phyloP scores from a whole-genome alignment of 352 stramenopile genomes.

The Pythium monospermum region DNA sequence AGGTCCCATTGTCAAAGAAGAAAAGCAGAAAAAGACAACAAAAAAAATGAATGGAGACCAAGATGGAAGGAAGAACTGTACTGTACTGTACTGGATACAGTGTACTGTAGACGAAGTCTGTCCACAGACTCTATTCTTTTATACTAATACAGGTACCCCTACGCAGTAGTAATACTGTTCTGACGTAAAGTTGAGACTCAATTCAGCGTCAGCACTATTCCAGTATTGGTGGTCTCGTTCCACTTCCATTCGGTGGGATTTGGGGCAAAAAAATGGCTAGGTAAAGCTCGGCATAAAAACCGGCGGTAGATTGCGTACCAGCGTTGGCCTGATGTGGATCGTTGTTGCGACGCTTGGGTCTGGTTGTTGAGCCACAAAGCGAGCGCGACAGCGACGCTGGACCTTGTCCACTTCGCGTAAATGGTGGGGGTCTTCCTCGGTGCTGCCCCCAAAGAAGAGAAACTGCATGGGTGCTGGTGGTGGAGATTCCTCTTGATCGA shows the following conservation, averaged over 20 bases:
- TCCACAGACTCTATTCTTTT: too few relatives aligned
- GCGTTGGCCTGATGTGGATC: conserved; percentile 33
- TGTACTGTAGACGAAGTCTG: too few relatives aligned
- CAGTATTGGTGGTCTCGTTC: background rate
- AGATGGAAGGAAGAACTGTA: too few relatives aligned
- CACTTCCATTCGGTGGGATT: conserved; percentile 2
- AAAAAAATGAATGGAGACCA: too few relatives aligned
- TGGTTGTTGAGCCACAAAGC: conserved; percentile 3
- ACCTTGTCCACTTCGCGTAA: conserved; percentile 29
- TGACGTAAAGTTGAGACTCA: too few relatives aligned
- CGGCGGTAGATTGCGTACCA: conserved; percentile 39
- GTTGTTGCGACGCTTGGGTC: conserved; percentile 21
- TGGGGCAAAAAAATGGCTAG: conserved; percentile 8
- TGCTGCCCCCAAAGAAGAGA: conserved; percentile 45
- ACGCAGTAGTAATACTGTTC: too few relatives aligned
- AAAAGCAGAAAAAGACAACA: too few relatives aligned
- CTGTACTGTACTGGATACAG: too few relatives aligned
- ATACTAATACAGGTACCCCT: too few relatives aligned
- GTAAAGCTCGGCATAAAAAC: conserved; percentile 35
- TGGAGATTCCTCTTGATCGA: conserved; percentile 8
- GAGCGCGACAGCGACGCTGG: conserved; percentile 13
- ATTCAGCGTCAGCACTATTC: too few relatives aligned
- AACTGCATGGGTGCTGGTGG: conserved; percentile 36
- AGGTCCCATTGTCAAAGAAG: too few relatives aligned
- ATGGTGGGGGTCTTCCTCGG: conserved; percentile 27